Evolutionary conservation across 1,139 yeast genomes (phyloP).

Genomic region (Kodamaea sp.): DNA sequence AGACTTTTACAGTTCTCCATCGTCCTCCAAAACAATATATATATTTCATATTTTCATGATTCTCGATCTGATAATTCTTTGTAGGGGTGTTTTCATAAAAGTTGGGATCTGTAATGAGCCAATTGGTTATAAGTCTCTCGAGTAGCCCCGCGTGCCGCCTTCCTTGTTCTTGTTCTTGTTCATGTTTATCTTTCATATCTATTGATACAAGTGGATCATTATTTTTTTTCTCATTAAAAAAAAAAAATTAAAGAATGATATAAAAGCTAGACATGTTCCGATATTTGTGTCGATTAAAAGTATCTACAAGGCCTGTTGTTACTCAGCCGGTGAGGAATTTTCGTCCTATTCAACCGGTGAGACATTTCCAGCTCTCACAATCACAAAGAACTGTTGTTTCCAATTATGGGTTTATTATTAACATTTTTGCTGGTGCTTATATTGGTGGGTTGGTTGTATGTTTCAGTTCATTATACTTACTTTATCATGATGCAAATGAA

Average conservation of each 20-base stretch:
- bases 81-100: conserved; percentile 11
- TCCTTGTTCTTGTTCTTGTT: too few relatives aligned
- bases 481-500: conserved; percentile 40
- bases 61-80: conserved; percentile 36
- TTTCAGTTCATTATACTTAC: conserved; percentile 36
- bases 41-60: conserved; percentile 28
- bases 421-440: conserved; percentile 43
- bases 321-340: too few relatives aligned
- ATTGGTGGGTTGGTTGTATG: conserved; percentile 42
- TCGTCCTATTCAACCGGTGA: not conserved
- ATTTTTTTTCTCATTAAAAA: too few relatives aligned
- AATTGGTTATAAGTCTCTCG: conserved; percentile 33
- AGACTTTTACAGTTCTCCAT: conserved; percentile 40
- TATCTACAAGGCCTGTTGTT: too few relatives aligned
- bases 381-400: conserved; percentile 22
- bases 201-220: too few relatives aligned
- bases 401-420: conserved; percentile 33
- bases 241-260: too few relatives aligned
- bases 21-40: conserved; percentile 66
- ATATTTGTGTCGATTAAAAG: too few relatives aligned
- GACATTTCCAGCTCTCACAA: conserved; percentile 10
- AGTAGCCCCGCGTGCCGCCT: not conserved
- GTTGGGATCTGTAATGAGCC: conserved; percentile 44
- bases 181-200: too few relatives aligned
- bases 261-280: too few relatives aligned